phyloP scores from a whole-genome alignment of 352 stramenopile species.

The Thraustotheca clavata region DNA sequence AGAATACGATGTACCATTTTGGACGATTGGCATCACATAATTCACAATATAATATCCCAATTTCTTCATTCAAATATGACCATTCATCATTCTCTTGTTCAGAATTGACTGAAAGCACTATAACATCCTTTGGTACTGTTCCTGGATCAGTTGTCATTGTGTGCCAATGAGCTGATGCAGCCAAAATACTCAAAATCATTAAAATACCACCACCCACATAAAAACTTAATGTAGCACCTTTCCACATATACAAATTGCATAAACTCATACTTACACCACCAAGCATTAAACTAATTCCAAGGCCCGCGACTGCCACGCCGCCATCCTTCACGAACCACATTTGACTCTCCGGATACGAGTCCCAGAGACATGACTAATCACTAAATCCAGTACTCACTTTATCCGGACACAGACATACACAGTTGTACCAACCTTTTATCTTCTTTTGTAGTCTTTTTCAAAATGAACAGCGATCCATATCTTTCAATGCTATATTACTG shows the following conservation, averaged over 20 bases:
- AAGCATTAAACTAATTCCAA: constrained; percentile 10
- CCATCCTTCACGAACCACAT: constrained; percentile 21
- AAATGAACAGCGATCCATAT: too few relatives aligned
- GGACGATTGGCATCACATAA: constrained; percentile 69
- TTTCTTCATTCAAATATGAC: constrained; percentile 36
- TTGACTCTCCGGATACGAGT: background rate
- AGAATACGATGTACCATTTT: constrained; percentile 33
- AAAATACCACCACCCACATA: background rate
- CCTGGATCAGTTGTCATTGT: constrained; percentile 67
- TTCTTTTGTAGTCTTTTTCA: too few relatives aligned
- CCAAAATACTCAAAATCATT: background rate
- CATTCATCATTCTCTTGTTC: constrained; percentile 23
- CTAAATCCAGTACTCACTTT: too few relatives aligned
- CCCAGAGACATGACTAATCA: too few relatives aligned
- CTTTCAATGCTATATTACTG: too few relatives aligned
- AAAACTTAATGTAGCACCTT: background rate
- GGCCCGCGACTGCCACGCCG: constrained; percentile 2
- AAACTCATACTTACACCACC: background rate
- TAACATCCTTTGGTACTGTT: constrained; percentile 34
- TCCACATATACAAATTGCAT: constrained; percentile 8
- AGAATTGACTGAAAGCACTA: constrained; percentile 26
- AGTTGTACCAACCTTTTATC: too few relatives aligned
- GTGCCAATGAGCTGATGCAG: constrained; percentile 8
- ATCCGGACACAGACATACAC: too few relatives aligned
- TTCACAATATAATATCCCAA: constrained; percentile 77